Evolutionary conservation across 2,329 filamentous ascomycete genomes (phyloP).

Genomic region (Penicillium hordei): DNA sequence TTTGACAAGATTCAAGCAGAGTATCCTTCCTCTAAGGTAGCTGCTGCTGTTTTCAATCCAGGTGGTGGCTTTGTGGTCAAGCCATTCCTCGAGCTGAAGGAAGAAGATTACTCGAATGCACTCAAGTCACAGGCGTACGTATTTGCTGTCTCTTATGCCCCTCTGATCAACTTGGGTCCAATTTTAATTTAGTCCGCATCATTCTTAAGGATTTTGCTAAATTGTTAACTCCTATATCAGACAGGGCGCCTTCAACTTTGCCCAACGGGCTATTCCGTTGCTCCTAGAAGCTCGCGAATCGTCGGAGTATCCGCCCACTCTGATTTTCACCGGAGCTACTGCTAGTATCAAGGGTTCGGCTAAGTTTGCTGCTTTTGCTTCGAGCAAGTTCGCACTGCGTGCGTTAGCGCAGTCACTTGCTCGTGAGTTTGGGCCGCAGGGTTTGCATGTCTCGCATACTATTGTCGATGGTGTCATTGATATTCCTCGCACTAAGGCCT

Average conservation of each 20-base stretch:
- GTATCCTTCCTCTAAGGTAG: conserved; percentile 47
- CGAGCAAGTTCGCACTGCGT: conserved; percentile 76
- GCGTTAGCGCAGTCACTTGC: conserved; percentile 74
- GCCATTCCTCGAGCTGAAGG: conserved; percentile 60
- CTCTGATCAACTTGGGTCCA: too few species aligned
- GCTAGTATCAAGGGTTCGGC: conserved; percentile 73
- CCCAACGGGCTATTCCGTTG: conserved; percentile 68
- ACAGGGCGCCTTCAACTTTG: conserved; percentile 71
- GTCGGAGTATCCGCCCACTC: conserved; percentile 64
- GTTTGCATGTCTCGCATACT: conserved; percentile 78
- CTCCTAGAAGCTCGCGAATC: conserved; percentile 61
- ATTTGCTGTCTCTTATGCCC: neutral
- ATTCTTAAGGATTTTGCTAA: neutral
- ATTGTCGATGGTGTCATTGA: conserved; percentile 86
- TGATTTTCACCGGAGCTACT: conserved; percentile 86
- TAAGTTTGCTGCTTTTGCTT: conserved; percentile 68
- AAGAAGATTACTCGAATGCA: conserved; percentile 56
- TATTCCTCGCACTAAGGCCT: conserved; percentile 68
- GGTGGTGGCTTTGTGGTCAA: conserved; percentile 59
- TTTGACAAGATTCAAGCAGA: conserved; percentile 56
- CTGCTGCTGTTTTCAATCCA: conserved; percentile 62
- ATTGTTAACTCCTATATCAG: conserved; percentile 21
- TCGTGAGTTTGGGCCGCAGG: conserved; percentile 79
- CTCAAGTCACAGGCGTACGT: conserved; percentile 53
- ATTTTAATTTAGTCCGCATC: neutral